Evolutionary conservation across 2,329 filamentous ascomycete genomes (phyloP).

Genomic region (Pyricularia sp.): DNA sequence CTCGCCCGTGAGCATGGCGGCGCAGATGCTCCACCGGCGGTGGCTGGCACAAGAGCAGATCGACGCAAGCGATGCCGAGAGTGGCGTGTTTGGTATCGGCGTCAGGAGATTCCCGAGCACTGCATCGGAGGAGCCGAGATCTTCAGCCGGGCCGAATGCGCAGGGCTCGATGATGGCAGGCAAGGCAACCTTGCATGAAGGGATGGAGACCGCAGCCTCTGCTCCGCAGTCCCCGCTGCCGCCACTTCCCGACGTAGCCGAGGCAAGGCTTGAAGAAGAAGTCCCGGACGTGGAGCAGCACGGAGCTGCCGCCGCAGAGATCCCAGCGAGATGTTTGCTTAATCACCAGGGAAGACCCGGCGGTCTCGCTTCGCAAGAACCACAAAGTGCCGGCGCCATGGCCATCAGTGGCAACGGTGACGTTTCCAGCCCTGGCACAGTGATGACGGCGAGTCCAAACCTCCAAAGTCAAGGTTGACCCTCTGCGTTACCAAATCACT

Average conservation of each 20-base stretch:
- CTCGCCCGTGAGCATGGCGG: neutral
- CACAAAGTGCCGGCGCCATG: neutral
- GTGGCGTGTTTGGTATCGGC: slow-evolving; percentile 6
- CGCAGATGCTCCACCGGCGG: slow-evolving; percentile 4
- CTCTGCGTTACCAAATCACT: too few species aligned
- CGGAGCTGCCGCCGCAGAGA: neutral
- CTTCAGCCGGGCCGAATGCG: neutral
- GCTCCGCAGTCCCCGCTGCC: neutral
- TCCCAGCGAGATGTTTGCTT: neutral
- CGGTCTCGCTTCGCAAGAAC: neutral
- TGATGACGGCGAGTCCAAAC: too few species aligned
- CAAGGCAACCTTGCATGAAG: neutral
- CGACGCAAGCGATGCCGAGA: slow-evolving; percentile 4
- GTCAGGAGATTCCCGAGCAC: neutral
- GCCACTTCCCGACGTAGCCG: neutral
- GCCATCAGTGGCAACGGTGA: too few species aligned
- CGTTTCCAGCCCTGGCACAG: too few species aligned
- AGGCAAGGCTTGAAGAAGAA: neutral
- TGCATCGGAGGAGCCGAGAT: neutral
- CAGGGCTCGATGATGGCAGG: neutral
- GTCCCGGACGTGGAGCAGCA: neutral
- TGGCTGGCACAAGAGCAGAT: neutral
- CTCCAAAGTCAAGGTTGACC: too few species aligned
- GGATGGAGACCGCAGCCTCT: neutral
- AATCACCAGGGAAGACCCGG: neutral